These are phyloP conservation scores for Pontederia paniculata DNA, from an alignment of 176 grass and related monocot species.

Conservation along the genomic window DNA sequence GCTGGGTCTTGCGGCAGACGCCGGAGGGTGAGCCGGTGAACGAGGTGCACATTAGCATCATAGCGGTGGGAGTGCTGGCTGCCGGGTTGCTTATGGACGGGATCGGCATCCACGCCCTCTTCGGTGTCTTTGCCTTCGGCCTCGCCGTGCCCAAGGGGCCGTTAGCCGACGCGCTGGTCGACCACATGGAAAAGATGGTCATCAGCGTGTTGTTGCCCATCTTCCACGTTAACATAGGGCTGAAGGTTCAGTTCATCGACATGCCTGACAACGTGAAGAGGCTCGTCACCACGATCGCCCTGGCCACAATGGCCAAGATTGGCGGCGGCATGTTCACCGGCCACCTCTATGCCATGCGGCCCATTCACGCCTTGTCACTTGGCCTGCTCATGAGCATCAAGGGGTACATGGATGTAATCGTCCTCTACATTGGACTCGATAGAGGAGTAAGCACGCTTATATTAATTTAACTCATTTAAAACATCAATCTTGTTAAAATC, in stretches of 20 bases:
- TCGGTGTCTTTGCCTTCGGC: constrained; percentile 25
- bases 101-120: constrained; percentile 25
- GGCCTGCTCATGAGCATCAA: constrained; percentile 29
- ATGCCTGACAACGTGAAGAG: too few species aligned
- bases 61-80: constrained; percentile 5
- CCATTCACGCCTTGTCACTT: constrained; percentile 12
- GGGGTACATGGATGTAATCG: constrained; percentile 24
- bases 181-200: constrained; percentile 23
- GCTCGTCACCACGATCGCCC: too few species aligned
- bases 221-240: too few species aligned
- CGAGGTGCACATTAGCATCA: constrained; percentile 5
- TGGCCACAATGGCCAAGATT: too few species aligned
- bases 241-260: too few species aligned
- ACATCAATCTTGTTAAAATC: neutral
- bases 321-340: neutral
- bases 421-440: constrained; percentile 17
- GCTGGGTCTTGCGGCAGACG: constrained; percentile 6
- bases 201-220: neutral
- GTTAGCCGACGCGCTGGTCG: constrained; percentile 1
- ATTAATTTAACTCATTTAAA: constrained; percentile 1
- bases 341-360: constrained; percentile 7
- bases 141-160: constrained; percentile 19
- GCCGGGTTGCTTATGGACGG: neutral
- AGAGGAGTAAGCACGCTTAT: neutral
- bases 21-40: constrained; percentile 22